Evolutionary conservation across 176 grass and related monocot species (phyloP).

Genomic region (Bonia amplexicaulis): DNA sequence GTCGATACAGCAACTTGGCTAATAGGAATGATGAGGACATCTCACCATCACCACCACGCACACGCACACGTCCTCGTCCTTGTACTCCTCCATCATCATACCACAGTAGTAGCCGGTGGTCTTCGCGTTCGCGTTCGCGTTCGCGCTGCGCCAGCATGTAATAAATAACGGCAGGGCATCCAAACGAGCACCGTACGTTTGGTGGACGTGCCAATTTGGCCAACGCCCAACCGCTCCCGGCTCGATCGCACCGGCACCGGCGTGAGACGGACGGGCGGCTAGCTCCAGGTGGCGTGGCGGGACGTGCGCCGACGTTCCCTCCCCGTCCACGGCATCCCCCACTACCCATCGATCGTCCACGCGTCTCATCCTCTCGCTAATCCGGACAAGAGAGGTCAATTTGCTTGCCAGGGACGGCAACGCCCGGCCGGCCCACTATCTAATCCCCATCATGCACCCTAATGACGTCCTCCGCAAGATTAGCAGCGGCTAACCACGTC

Average conservation of each 20-base stretch:
- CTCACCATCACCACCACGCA: neutral
- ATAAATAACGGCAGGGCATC: neutral
- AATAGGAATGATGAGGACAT: neutral
- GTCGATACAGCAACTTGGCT: neutral
- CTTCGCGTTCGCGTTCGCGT: too few species aligned
- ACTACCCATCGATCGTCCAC: neutral
- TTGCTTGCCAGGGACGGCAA: constrained; percentile 34
- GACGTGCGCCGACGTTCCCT: constrained; percentile 44
- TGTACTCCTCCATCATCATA: too few species aligned
- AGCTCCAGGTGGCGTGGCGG: constrained; percentile 11
- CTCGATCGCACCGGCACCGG: neutral
- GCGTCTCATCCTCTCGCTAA: neutral
- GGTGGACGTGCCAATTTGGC: constrained; percentile 29
- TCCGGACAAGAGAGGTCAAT: constrained; percentile 33
- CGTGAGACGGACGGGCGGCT: neutral
- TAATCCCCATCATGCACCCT: neutral
- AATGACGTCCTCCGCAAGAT: neutral
- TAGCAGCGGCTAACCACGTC: neutral
- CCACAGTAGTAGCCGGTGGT: neutral
- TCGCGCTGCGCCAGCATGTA: neutral
- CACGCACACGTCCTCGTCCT: neutral
- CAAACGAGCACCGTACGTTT: neutral
- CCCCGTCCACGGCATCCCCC: constrained; percentile 36
- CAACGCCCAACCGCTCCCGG: neutral
- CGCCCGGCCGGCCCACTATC: neutral